phyloP scores from a whole-genome alignment of 176 grass and related monocot species.

The Lolium multiflorum region DNA sequence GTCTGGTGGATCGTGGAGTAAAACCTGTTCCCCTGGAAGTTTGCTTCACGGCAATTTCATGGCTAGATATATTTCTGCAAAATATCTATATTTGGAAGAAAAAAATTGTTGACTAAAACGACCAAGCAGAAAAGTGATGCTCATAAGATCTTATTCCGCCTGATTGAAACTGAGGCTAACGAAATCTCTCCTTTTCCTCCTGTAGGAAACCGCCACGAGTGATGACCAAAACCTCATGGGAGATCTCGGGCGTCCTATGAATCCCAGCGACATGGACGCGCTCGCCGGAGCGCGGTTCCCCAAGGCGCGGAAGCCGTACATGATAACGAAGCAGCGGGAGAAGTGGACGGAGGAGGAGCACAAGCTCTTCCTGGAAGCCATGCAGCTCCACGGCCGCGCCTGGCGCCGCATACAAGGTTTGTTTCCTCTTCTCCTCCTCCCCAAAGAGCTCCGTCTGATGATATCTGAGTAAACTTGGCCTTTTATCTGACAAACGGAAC shows the following conservation, averaged over 20 bases:
- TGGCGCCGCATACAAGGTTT: slow-evolving; percentile 91
- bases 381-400: slow-evolving; percentile 77
- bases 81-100: too few species aligned
- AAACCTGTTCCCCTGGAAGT: neutral
- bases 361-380: slow-evolving; percentile 77
- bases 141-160: neutral
- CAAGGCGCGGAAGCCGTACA: slow-evolving; percentile 93
- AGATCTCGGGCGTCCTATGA: neutral
- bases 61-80: too few species aligned
- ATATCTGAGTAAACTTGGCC: neutral
- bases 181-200: neutral
- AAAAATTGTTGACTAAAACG: neutral
- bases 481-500: neutral
- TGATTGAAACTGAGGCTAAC: neutral
- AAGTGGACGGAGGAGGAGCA: slow-evolving; percentile 96
- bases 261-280: slow-evolving; percentile 28
- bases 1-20: neutral
- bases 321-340: slow-evolving; percentile 90
- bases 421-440: neutral
- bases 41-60: neutral
- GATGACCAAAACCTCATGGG: slow-evolving; percentile 2
- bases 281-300: slow-evolving; percentile 40
- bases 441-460: neutral
- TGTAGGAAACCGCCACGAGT: slow-evolving; percentile 33
- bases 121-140: neutral